Base-by-base conservation (phyloP, 73 alveolate species). In the Paramecium bursaria region DNA sequence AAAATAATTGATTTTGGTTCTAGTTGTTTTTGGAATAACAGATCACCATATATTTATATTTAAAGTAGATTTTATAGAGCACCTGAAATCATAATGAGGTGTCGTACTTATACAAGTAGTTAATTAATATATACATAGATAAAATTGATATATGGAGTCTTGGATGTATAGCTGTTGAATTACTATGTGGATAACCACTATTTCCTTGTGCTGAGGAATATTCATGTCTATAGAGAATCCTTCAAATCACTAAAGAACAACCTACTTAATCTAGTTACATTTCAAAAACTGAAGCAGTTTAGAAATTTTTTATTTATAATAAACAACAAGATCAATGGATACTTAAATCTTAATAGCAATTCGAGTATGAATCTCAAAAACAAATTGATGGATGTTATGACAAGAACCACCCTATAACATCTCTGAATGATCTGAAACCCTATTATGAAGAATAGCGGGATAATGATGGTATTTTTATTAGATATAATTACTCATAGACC, bases 1-100 rank as follows among this genome's bases (percentile, higher is more conserved):
- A 53, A 79, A 50, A 79, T 79, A 7, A 79, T 79, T 5, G 89
- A 79, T 79, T 79, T 79, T 79, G 89, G 89, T 5, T 79, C 89
- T 7, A 73, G 85, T 23, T 79, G 89, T 42, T 73, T 53, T 47
- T 23, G 42, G 48, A 73, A 79, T 46, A 50, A 35, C 1, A 79
- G 73, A 54, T 54, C 42, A 4, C 82, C 82, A 21, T 54, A 50
- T 23, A 79, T 73, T 10, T 79, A 79, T 22, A 79, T 79, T 53
- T 25, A 79, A 35, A 39, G 74, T 23, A 35, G 89, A 54, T 79
- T 79, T 48, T 79, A 79, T 22, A 79, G 89, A 54, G 89, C 89
- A 35, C 89, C 89, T 21, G 89, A 79, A 55, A 73, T 79, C 5
- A 79, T 79, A 21, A 30, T 79, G 46, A 82, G 73, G 23, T 53